A percentile compares a stretch with the other conserved stretches of the same genome.
These are phyloP conservation scores for Fusarium clavum DNA, from an alignment of 2,329 filamentous ascomycete genomes.

Conservation along the genomic window DNA sequence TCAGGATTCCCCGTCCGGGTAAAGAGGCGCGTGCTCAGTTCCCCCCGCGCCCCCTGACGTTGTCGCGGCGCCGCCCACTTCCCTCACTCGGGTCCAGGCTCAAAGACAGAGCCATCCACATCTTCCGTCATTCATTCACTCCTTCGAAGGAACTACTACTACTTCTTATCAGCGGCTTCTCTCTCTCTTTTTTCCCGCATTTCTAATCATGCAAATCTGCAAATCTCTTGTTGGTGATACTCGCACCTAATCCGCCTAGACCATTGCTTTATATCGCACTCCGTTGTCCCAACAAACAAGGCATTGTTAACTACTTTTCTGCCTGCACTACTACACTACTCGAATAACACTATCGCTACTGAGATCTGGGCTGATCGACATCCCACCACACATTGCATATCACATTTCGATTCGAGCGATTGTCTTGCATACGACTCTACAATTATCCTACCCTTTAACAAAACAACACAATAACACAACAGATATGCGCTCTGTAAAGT, in stretches of 20 bases:
- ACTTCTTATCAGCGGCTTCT: slow-evolving; percentile 7
- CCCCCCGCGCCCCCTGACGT: slow-evolving; percentile 20
- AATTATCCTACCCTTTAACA: background rate
- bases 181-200: background rate
- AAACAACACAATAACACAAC: background rate
- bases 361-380: slow-evolving; percentile 8
- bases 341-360: background rate
- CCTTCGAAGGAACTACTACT: slow-evolving; percentile 10
- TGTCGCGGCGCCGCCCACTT: slow-evolving; percentile 31
- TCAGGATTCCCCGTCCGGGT: slow-evolving; percentile 17
- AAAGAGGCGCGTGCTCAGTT: slow-evolving; percentile 34
- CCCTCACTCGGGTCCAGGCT: slow-evolving; percentile 4
- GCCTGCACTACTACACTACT: background rate
- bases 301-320: slow-evolving; percentile 10
- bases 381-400: slow-evolving; percentile 6
- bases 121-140: slow-evolving; percentile 28
- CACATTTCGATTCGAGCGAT: background rate
- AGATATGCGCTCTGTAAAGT: slow-evolving; percentile 41
- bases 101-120: slow-evolving; percentile 10
- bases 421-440: background rate
- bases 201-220: slow-evolving; percentile 5
- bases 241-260: background rate
- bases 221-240: background rate
- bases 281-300: slow-evolving; percentile 1
- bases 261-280: background rate